Conservation (phyloP, 2,329 filamentous ascomycete species). For the Xylaria sp. region DNA sequence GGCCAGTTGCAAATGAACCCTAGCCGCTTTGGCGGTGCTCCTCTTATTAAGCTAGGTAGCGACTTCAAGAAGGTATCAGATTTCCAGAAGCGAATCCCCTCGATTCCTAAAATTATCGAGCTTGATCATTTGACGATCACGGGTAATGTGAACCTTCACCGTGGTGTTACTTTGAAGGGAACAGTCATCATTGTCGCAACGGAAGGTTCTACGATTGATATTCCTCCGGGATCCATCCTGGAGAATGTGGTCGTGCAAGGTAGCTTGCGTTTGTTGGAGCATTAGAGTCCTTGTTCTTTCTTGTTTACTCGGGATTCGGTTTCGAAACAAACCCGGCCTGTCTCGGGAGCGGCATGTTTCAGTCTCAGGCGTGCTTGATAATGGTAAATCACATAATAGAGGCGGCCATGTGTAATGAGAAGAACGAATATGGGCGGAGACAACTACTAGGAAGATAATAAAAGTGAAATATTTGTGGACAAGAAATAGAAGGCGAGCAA, state of each 20-base stretch:
- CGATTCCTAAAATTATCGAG: conserved; percentile 90
- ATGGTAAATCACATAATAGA: conserved; percentile 37
- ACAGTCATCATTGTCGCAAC: conserved; percentile 99
- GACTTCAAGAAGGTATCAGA: conserved; percentile 99
- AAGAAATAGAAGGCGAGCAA: conserved; percentile 6
- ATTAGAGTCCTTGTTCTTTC: conserved; percentile 55
- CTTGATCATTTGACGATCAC: conserved; percentile 97
- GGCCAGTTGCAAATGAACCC: conserved; percentile 97
- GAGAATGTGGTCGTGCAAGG: conserved; percentile 99
- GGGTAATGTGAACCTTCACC: conserved; percentile 94
- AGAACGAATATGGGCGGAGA: conserved; percentile 21
- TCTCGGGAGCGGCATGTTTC: conserved; percentile 15
- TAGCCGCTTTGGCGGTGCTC: conserved; percentile 94
- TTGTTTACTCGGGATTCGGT: conserved; percentile 12
- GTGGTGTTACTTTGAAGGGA: conserved; percentile 94
- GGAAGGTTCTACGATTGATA: conserved; percentile 96
- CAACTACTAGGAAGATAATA: conserved; percentile 27
- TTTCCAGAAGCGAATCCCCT: conserved; percentile 88
- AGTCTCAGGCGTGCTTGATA: conserved; percentile 25
- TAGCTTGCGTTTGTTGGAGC: conserved; percentile 80
- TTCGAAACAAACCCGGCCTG: conserved; percentile 6
- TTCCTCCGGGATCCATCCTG: conserved; percentile 94
- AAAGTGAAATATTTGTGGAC: conserved; percentile 10
- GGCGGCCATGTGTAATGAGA: conserved; percentile 35
- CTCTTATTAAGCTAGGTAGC: conserved; percentile 96